phyloP scores from a whole-genome alignment of 345 rosid genomes.

The Noccaea bulbosa region DNA sequence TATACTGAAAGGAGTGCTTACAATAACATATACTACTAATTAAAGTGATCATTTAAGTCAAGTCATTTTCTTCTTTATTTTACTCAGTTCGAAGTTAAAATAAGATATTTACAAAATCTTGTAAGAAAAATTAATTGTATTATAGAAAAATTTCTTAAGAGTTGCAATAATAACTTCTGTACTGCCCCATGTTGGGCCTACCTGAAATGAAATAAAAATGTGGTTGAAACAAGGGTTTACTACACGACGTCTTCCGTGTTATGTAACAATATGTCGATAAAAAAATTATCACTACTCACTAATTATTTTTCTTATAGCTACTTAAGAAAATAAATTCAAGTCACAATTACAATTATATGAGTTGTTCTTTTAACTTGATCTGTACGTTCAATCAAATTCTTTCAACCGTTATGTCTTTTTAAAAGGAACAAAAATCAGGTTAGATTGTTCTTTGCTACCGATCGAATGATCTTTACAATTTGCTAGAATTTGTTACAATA shows the following conservation, averaged over 20 bases:
- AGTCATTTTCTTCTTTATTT: conserved; percentile 1
- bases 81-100: background rate
- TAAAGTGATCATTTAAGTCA: background rate
- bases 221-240: too few relatives aligned
- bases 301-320: background rate
- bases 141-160: too few relatives aligned
- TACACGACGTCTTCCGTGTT: background rate
- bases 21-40: background rate
- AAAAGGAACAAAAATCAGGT: too few relatives aligned
- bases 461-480: too few relatives aligned
- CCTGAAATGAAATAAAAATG: too few relatives aligned
- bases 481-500: background rate
- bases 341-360: too few relatives aligned
- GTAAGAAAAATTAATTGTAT: background rate
- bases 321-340: background rate
- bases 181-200: too few relatives aligned
- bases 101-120: background rate
- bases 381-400: too few relatives aligned
- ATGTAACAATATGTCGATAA: background rate
- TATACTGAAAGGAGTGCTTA: background rate
- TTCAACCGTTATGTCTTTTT: too few relatives aligned
- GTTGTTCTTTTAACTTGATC: too few relatives aligned
- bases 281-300: background rate
- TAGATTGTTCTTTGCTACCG: too few relatives aligned
- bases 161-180: too few relatives aligned